Conservation (phyloP, 768 basidiomycete genomes). For the Piloderma croceum region DNA sequence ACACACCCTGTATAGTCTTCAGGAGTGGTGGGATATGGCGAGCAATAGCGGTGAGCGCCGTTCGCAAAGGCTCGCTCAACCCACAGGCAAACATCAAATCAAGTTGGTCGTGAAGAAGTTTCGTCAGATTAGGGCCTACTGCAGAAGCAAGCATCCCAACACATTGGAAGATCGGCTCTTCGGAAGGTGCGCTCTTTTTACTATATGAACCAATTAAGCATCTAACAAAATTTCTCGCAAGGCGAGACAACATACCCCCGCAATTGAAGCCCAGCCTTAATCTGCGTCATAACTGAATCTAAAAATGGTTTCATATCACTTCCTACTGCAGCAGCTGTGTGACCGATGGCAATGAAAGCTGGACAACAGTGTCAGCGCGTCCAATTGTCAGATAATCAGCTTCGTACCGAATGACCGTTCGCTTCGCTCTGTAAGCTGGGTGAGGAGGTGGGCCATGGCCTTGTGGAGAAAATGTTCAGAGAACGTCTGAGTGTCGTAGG, state of each 20-base stretch:
- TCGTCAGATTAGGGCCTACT: slow-evolving; percentile 93
- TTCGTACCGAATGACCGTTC: slow-evolving; percentile 81
- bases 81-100: slow-evolving; percentile 96
- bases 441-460: slow-evolving; percentile 87
- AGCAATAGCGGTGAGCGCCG: slow-evolving; percentile 80
- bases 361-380: slow-evolving; percentile 11
- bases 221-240: background rate
- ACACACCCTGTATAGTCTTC: slow-evolving; percentile 82
- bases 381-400: slow-evolving; percentile 1
- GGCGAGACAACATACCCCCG: slow-evolving; percentile 55
- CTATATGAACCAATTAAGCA: slow-evolving; percentile 23
- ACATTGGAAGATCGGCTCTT: slow-evolving; percentile 96
- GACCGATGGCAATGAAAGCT: slow-evolving; percentile 97
- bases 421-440: slow-evolving; percentile 80
- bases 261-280: slow-evolving; percentile 83
- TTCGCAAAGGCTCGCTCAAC: slow-evolving; percentile 80
- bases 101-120: slow-evolving; percentile 91
- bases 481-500: slow-evolving; percentile 91
- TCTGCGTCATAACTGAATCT: slow-evolving; percentile 82
- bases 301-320: slow-evolving; percentile 96
- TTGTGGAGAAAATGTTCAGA: slow-evolving; percentile 87
- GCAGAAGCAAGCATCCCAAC: slow-evolving; percentile 93
- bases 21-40: slow-evolving; percentile 85
- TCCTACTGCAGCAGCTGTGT: slow-evolving; percentile 85
- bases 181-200: slow-evolving; percentile 86